Base-by-base conservation (phyloP, 1,284 basidiomycete genomes). In the Naganishia cerealis region DNA sequence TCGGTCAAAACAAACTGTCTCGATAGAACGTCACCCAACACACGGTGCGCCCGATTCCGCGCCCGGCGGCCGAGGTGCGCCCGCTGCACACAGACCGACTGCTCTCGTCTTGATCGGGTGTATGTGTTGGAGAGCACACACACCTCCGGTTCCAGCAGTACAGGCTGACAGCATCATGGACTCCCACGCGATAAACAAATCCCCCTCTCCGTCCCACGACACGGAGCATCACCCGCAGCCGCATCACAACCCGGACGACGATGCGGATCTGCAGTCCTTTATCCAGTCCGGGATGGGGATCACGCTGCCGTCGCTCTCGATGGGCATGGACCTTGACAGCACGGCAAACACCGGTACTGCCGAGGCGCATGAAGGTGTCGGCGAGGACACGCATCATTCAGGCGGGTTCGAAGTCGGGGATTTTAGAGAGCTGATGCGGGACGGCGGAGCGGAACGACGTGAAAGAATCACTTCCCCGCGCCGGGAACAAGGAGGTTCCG, bases 211-310 rank as follows among this genome's bases (percentile, higher is more conserved):
- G n/a, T 50, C 46, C 4, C 50, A 53, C 48, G 50, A 63, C 18
- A 21, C 36, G n/a, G 46, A 50, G 24, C 46, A 50, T n/a, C 48
- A 52, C 16, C 26, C 38, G 24, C 57, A 58, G 43, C 21, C 57
- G 57, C 39, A 58, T 50, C 38, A 54, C 5, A 24, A 53, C 38
- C 50, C 50, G 12, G 58, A 61, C 33, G 58, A 61, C 50, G 61
- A 63, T 40, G 50, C 61, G 3, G 61, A 63, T 38, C 50, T 63
- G 1, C 61, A 63, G 24, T 54, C 50, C 3, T 63, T 63, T 12
- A 63, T 63, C 21, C 61, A 54, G 42, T 63, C 61, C 24, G 61
- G 61, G 9, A 63, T 63, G 61, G 61, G 61, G 13, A 63, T 63
- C 50, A 52, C 50, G 26, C 39, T 63, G 7, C 61, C 61, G 15